These are phyloP conservation scores for Lodderomyces beijingensis DNA, from an alignment of 1,139 yeast species.

Conservation along the genomic window DNA sequence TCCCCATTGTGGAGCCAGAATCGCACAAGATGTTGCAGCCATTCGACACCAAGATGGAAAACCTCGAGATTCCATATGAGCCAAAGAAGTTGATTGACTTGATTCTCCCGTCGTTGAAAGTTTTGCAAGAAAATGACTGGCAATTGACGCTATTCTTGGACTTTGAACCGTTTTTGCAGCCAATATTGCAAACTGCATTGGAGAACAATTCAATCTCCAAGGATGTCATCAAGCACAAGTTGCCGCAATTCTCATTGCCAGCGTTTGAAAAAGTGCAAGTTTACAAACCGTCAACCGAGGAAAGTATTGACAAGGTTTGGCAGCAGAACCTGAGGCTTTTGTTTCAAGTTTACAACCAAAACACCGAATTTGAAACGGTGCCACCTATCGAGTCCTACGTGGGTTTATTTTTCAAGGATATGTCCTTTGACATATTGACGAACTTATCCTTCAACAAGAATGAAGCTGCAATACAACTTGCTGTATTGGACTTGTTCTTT, in stretches of 20 bases:
- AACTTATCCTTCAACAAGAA: conserved; percentile 84
- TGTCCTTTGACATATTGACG: conserved; percentile 68
- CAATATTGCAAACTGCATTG: conserved; percentile 35
- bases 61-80: conserved; percentile 47
- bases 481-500: conserved; percentile 72
- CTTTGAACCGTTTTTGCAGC: conserved; percentile 28
- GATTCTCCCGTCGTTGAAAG: conserved; percentile 51
- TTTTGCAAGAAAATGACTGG: conserved; percentile 30
- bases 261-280: conserved; percentile 29
- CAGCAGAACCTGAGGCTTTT: conserved; percentile 50
- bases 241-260: conserved; percentile 50
- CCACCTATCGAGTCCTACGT: conserved; percentile 59
- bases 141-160: conserved; percentile 28
- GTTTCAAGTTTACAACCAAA: conserved; percentile 58
- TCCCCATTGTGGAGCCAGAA: conserved; percentile 22
- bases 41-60: conserved; percentile 32
- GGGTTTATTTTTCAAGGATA: conserved; percentile 66
- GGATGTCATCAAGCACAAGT: conserved; percentile 38
- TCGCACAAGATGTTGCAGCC: conserved; percentile 30
- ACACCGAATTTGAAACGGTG: conserved; percentile 60
- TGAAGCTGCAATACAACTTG: conserved; percentile 80
- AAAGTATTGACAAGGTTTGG: conserved; percentile 40
- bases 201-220: conserved; percentile 35
- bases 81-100: conserved; percentile 49
- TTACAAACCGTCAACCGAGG: conserved; percentile 21